These are phyloP conservation scores for Kluyveromyces dobzhanskii DNA, from an alignment of 805 yeast species.

Conservation along the genomic window DNA sequence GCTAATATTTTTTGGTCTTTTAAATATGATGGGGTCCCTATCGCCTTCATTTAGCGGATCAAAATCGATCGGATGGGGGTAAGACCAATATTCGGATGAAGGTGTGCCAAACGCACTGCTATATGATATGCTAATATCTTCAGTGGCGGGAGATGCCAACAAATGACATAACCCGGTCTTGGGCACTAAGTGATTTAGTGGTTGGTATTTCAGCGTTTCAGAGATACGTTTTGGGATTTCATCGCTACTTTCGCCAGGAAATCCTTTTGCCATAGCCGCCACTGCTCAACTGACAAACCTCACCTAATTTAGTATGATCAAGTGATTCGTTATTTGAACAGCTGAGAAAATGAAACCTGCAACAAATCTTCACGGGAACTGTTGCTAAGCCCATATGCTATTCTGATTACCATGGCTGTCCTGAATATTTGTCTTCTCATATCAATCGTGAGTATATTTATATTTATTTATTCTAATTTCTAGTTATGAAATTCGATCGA, in stretches of 20 bases:
- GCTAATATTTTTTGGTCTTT: conserved; percentile 11
- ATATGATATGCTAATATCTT: background rate
- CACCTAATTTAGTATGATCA: no score
- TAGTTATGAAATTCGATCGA: no score
- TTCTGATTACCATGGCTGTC: no score
- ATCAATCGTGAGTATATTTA: no score
- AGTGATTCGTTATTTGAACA: no score
- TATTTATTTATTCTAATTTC: no score
- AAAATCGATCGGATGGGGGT: conserved; percentile 5
- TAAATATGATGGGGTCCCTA: conserved; percentile 10
- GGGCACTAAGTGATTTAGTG: conserved; percentile 24
- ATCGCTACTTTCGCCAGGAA: conserved; percentile 22
- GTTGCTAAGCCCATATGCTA: no score
- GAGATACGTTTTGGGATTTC: conserved; percentile 21
- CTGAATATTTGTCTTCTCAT: no score
- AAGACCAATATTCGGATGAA: conserved; percentile 1
- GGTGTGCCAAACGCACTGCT: conserved; percentile 7
- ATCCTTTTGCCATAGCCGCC: conserved; percentile 25
- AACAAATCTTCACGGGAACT: no score
- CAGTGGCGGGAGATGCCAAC: conserved; percentile 8
- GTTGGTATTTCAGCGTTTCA: conserved; percentile 20
- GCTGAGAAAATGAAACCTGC: no score
- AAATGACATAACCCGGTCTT: conserved; percentile 18
- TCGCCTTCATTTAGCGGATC: conserved; percentile 5
- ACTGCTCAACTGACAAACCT: no score